These are phyloP conservation scores for Scleromitrula shiraiana DNA, from an alignment of 2,329 filamentous ascomycete genomes.

Conservation along the genomic window DNA sequence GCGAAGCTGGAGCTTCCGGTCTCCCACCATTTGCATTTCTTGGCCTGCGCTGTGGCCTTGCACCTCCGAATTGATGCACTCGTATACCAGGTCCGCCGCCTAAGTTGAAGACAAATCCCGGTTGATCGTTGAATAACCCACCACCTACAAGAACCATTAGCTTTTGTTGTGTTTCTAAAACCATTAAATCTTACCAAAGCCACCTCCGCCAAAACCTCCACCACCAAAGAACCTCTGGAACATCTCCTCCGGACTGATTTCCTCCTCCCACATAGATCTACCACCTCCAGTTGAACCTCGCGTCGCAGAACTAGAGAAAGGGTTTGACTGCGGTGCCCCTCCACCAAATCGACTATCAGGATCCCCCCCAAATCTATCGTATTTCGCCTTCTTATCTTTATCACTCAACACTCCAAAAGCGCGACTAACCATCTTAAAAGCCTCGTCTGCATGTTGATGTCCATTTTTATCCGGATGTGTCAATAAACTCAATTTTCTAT, in stretches of 20 bases:
- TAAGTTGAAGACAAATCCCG: conserved; percentile 92
- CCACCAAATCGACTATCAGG: conserved; percentile 79
- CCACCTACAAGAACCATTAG: conserved; percentile 26
- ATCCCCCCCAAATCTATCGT: conserved; percentile 82
- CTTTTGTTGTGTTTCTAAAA: background rate
- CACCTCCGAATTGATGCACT: conserved; percentile 91
- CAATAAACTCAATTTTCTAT: conserved; percentile 84
- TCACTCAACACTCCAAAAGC: conserved; percentile 92
- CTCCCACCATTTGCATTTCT: conserved; percentile 46
- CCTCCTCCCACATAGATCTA: conserved; percentile 69
- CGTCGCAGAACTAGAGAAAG: conserved; percentile 56
- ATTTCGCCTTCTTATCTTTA: conserved; percentile 84
- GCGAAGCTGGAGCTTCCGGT: conserved; percentile 41
- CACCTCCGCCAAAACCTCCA: too few species aligned
- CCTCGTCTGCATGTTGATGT: conserved; percentile 89
- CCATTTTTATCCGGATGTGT: conserved; percentile 99
- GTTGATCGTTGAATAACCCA: conserved; percentile 64
- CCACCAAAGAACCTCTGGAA: conserved; percentile 96
- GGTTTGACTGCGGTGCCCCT: conserved; percentile 41
- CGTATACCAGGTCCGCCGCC: conserved; percentile 85
- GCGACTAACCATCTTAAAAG: conserved; percentile 94
- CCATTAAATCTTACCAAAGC: conserved; percentile 38
- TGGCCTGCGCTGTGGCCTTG: conserved; percentile 66
- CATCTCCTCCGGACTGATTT: conserved; percentile 93
- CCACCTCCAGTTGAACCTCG: conserved; percentile 36